phyloP scores from a whole-genome alignment of 257 asterid species.

The Rauvolfia tetraphylla region DNA sequence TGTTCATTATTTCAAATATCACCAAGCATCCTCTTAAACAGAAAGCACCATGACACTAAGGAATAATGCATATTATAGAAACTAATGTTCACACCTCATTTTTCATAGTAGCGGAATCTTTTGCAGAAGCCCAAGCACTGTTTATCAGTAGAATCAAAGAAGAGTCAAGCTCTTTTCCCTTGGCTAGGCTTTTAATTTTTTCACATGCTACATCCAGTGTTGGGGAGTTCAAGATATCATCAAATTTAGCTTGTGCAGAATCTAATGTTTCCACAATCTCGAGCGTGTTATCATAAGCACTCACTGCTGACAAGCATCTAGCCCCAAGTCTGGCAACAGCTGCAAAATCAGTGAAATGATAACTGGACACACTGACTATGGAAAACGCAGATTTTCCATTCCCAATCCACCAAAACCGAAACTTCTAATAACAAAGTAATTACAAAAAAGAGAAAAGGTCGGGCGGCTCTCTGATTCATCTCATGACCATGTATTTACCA shows the following conservation, averaged over 20 bases:
- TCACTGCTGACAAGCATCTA: slow-evolving; percentile 85
- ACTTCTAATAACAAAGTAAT: neutral
- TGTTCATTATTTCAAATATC: too few relatives aligned
- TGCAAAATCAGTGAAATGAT: slow-evolving; percentile 37
- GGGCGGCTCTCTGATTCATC: neutral
- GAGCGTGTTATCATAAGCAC: slow-evolving; percentile 87
- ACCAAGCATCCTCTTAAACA: neutral
- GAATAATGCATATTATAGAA: neutral
- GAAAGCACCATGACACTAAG: too few relatives aligned
- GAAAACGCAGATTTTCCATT: neutral
- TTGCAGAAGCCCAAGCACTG: slow-evolving; percentile 91
- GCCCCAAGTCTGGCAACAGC: slow-evolving; percentile 83
- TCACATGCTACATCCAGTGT: slow-evolving; percentile 83
- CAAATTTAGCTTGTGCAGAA: slow-evolving; percentile 83
- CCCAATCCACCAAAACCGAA: neutral
- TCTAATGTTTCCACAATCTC: slow-evolving; percentile 82
- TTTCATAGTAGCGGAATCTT: slow-evolving; percentile 74
- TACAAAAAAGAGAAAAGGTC: neutral
- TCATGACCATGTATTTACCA: neutral
- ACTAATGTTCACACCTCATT: slow-evolving; percentile 54
- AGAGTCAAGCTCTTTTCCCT: slow-evolving; percentile 83
- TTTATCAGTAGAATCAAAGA: slow-evolving; percentile 83
- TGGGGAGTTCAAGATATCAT: slow-evolving; percentile 73
- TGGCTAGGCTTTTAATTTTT: slow-evolving; percentile 80
- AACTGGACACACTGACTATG: neutral